Evolutionary conservation across 352 stramenopile species (phyloP), one percentile per base, ranked within the genome.

Genomic region (Phytophthora pluvialis): DNA sequence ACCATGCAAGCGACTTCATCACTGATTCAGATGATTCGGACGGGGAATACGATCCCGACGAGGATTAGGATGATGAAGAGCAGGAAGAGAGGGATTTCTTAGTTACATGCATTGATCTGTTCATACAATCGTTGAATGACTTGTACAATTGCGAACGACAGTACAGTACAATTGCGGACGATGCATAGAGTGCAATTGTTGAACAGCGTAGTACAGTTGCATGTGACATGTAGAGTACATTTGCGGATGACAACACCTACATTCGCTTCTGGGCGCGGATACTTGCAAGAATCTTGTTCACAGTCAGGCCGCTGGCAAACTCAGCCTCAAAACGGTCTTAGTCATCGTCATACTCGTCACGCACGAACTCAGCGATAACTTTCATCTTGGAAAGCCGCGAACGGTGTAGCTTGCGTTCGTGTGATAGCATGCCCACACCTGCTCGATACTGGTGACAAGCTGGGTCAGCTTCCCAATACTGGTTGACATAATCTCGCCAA

Each of bases 1-100:
- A 47, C 26, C 36, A 57, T 25, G 4, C 35, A 35, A 55, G 47
- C 16, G 47, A 55, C 33, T 55, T 55, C 47, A 33, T 39, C 33
- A 15, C 31, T n/a, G n/a, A n/a, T n/a, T n/a, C n/a, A n/a, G n/a
- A n/a, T n/a, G n/a, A n/a, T n/a, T n/a, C n/a, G n/a, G n/a, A n/a
- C n/a, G n/a, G n/a, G n/a, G n/a, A n/a, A n/a, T n/a, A n/a, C n/a
- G n/a, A n/a, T n/a, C n/a, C n/a, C n/a, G n/a, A n/a, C n/a, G n/a
- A n/a, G n/a, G n/a, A n/a, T n/a, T n/a, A n/a, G n/a, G n/a, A n/a
- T n/a, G n/a, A n/a, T n/a, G n/a, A n/a, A n/a, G n/a, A n/a, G n/a
- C n/a, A 35, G 9, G 5, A 35, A 35, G 31, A 35, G 31, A 35
- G 31, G 31, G 31, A 9, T 44, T n/a, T n/a, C n/a, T n/a, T n/a